Percentiles rank a stretch among this genome's conserved stretches.
These are phyloP conservation scores for Darksidea phi DNA, from an alignment of 495 filamentous ascomycete species.

Conservation along the genomic window DNA sequence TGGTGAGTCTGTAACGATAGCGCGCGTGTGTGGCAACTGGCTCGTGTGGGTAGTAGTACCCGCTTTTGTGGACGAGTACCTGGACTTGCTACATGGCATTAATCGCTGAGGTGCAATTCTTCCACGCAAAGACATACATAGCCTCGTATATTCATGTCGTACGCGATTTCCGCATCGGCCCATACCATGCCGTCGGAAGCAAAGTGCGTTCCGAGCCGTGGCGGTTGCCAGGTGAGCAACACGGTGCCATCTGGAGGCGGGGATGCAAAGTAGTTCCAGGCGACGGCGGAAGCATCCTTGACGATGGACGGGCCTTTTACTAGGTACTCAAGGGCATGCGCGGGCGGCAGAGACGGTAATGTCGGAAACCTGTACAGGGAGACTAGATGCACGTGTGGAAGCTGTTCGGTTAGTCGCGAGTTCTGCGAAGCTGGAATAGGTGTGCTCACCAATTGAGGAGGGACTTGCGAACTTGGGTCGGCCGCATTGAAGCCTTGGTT, in stretches of 20 bases:
- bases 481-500: conserved; percentile 9
- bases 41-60: conserved; percentile 69
- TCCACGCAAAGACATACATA: conserved; percentile 58
- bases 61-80: conserved; percentile 75
- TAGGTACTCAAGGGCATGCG: conserved; percentile 74
- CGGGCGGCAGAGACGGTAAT: conserved; percentile 62
- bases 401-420: conserved; percentile 49
- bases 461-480: conserved; percentile 21
- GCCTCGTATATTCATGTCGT: conserved; percentile 67
- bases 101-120: conserved; percentile 6
- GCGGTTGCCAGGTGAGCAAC: conserved; percentile 83
- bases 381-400: conserved; percentile 83
- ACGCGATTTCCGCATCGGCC: conserved; percentile 72
- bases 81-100: conserved; percentile 61
- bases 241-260: conserved; percentile 76
- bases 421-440: not conserved
- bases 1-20: conserved; percentile 78
- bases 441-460: conserved; percentile 7
- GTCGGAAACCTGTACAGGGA: conserved; percentile 72
- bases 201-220: conserved; percentile 59
- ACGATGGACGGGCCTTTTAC: conserved; percentile 76
- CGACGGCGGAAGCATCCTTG: conserved; percentile 72
- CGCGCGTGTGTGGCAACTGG: conserved; percentile 68
- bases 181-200: conserved; percentile 91
- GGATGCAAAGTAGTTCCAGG: conserved; percentile 81